Conservation (phyloP, 352 stramenopile genomes). For the Phytophthora melonis region DNA sequence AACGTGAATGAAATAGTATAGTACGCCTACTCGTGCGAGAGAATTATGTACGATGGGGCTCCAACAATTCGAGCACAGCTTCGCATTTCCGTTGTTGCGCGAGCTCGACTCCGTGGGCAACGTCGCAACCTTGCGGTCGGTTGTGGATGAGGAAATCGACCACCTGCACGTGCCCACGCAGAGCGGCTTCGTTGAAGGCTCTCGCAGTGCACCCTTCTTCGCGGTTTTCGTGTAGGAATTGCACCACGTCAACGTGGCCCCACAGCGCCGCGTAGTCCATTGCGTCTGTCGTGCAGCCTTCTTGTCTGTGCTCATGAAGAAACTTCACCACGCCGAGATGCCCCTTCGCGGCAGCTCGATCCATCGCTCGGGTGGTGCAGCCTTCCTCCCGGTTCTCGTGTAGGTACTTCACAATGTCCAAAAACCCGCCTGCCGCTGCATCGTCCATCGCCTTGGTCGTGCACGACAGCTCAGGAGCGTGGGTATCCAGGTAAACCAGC, state of each 20-base stretch:
- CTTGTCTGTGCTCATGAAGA: conserved; percentile 35
- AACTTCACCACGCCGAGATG: conserved; percentile 42
- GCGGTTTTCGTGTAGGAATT: conserved; percentile 63
- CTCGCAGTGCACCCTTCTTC: conserved; percentile 58
- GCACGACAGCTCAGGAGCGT: conserved; percentile 38
- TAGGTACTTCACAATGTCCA: conserved; percentile 40
- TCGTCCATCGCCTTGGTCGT: conserved; percentile 42
- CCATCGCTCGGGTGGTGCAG: conserved; percentile 40
- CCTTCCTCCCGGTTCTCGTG: conserved; percentile 40
- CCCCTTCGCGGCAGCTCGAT: conserved; percentile 40
- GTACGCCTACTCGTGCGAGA: not conserved
- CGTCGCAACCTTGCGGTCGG: conserved; percentile 41
- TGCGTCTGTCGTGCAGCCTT: conserved; percentile 60
- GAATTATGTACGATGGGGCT: conserved; percentile 2
- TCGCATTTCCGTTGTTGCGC: conserved; percentile 52
- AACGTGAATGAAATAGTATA: not conserved
- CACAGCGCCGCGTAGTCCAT: conserved; percentile 66
- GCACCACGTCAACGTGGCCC: conserved; percentile 52
- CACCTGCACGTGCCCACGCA: conserved; percentile 51
- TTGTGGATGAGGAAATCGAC: conserved; percentile 57
- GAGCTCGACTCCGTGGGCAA: conserved; percentile 52
- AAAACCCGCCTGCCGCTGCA: conserved; percentile 34
- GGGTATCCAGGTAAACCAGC: conserved; percentile 43
- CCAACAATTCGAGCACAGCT: conserved; percentile 30
- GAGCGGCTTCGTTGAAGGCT: conserved; percentile 57